Base-by-base conservation (phyloP, 2,329 filamentous ascomycete species). In the Verticillium zaregamsianum region DNA sequence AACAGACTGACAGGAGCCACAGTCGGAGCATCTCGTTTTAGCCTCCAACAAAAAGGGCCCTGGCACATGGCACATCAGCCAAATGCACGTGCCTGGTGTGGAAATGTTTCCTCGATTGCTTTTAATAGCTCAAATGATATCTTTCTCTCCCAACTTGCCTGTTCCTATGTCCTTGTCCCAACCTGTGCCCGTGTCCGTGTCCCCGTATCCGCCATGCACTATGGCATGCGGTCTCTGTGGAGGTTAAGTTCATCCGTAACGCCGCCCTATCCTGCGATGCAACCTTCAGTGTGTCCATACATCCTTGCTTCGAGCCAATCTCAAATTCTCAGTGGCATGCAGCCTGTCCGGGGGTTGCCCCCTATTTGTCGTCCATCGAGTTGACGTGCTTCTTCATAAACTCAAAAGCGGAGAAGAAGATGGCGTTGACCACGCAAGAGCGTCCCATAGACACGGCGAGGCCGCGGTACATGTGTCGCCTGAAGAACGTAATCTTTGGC, bases 331-430 rank as follows among this genome's bases (percentile, higher is more conserved):
- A n/a, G 20, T 5, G 45, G n/a, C n/a, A 8, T 25, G 20, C 45
- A 52, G 45, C 20, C 20, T 52, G 45, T 52, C 20, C 20, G n/a
- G 20, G n/a, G 39, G n/a, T 17, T n/a, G 8, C 39, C 45, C 45
- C 45, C 33, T 39, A 64, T 6, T 73, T 69, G 58, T 86, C 81
- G 45, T 85, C 81, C 66, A 84, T 76, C 11, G 77, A 74, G 70
- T 84, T 82, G 74, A 87, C 86, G 66, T 82, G 80, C 73, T 88
- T 89, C 78, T 95, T 95, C 69, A 91, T 84, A 69, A 92, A 88
- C 76, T 96, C 92, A 72, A 95, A 96, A 45, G 88, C 90, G 54
- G 90, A 93, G 78, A 96, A 96, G 82, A 96, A 96, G 69, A 96
- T 90, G 67, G 91, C 91, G 73, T 96, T 96, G 68, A 95, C 88